A percentile compares a stretch with the other conserved stretches of the same genome.
Conservation (phyloP, 2,329 filamentous ascomycete genomes). For the Neoascochyta sp. region DNA sequence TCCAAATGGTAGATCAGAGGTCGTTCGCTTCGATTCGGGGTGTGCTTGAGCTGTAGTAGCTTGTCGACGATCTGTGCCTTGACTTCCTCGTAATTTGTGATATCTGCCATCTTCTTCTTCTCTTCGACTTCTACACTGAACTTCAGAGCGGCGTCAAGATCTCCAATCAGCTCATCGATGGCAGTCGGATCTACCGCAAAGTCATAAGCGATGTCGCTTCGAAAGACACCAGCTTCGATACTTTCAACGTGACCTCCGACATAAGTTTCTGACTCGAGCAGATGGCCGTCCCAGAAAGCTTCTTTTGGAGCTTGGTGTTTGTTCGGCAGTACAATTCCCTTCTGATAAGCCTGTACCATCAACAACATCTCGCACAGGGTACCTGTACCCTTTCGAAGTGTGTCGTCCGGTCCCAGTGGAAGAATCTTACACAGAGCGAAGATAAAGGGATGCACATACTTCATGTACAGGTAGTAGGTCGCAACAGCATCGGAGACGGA, state of each 20-base stretch:
- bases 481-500: conserved; percentile 98
- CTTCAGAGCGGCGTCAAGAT: conserved; percentile 82
- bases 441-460: conserved; percentile 99
- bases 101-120: conserved; percentile 51
- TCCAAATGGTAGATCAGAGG: conserved; percentile 97
- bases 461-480: conserved; percentile 99
- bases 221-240: conserved; percentile 96
- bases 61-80: conserved; percentile 74
- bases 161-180: conserved; percentile 80
- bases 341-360: conserved; percentile 96
- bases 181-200: conserved; percentile 87
- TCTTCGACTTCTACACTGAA: conserved; percentile 65
- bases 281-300: conserved; percentile 92
- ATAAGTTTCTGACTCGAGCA: conserved; percentile 95
- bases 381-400: conserved; percentile 90
- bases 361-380: conserved; percentile 99
- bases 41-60: conserved; percentile 70
- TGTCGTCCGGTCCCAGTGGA: conserved; percentile 87
- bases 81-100: conserved; percentile 56
- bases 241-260: conserved; percentile 98
- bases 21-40: conserved; percentile 76
- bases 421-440: conserved; percentile 98
- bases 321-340: conserved; percentile 89
- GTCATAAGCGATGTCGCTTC: conserved; percentile 90
- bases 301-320: conserved; percentile 91